Evolutionary conservation across 495 filamentous ascomycete genomes (phyloP), one percentile per base, ranked within the genome.

Genomic region (Penicillium lagena): DNA sequence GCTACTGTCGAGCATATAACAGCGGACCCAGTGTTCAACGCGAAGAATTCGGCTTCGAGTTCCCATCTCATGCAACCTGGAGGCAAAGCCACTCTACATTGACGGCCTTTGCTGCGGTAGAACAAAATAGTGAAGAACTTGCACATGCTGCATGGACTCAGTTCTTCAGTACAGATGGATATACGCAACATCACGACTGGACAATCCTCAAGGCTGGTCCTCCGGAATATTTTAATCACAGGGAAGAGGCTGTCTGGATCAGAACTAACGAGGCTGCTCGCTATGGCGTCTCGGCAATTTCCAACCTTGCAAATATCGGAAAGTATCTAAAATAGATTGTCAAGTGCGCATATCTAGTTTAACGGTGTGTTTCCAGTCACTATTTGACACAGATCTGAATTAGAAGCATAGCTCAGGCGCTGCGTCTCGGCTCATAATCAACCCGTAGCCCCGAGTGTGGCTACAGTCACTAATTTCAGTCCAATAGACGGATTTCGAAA

Each of bases 1-100:
- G 42, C 12, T 59, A 59, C 33, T 55, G 52, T 30, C 51, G 55
- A 9, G 48, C 51, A 13, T 58, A 58, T 33, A 58, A 58, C 27
- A 51, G 55, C 1, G 51, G 55, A 1, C 29, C 39, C 5, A 29
- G 36, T 8, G 42, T 49, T 12, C 56, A 55, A 38, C 43, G 30
- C 7, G 11, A 45, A 40, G 52, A 59, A 28, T 53, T 52, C 15
- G 52, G 52, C 8, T 58, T 58, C 35, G 33, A 50, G 14, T 56
- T 55, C 12, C 49, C 56, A n/a, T 17, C 33, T 0, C 37, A 46
- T 36, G 49, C 52, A 8, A 55, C 48, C 14, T 55, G 56, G 56
- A 43, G 46, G 27, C 49, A 59, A 28, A 55, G 47, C 7, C 51
- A 54, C 34, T 55, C 51, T 7, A 55, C 51, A 6, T 44, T 55